phyloP scores from a whole-genome alignment of 2,329 filamentous ascomycete species.

The Stylonectria norvegica region DNA sequence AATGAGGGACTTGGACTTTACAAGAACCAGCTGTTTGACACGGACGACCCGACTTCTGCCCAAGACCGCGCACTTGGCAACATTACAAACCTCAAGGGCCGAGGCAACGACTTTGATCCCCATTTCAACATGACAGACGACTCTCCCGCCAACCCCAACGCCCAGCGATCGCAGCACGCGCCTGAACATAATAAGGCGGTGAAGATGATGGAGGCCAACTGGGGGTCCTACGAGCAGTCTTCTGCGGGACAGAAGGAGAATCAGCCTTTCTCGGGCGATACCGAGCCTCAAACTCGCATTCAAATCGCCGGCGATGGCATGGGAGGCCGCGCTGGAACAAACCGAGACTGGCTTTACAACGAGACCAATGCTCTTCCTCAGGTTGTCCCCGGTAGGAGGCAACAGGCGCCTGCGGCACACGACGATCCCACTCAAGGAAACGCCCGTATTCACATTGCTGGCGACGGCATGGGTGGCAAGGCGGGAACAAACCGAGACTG shows the following conservation, averaged over 20 bases:
- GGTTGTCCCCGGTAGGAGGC: conserved; percentile 16
- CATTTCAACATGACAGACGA: conserved; percentile 76
- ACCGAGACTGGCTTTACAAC: conserved; percentile 55
- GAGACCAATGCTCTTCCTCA: conserved; percentile 22
- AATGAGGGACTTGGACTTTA: conserved; percentile 70
- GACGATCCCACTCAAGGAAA: conserved; percentile 14
- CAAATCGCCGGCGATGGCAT: conserved; percentile 62
- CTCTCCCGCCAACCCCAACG: conserved; percentile 48
- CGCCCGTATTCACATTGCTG: conserved; percentile 42
- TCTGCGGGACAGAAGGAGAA: conserved; percentile 53
- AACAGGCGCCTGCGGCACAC: conserved; percentile 7
- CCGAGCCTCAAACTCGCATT: conserved; percentile 37
- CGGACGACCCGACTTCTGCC: conserved; percentile 44
- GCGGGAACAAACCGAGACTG: conserved; percentile 53
- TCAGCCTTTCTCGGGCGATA: conserved; percentile 44
- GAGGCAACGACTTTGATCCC: conserved; percentile 70
- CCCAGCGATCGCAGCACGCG: conserved; percentile 42
- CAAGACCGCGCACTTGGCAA: conserved; percentile 54
- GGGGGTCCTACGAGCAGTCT: conserved; percentile 54
- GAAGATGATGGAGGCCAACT: conserved; percentile 68
- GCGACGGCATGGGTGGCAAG: conserved; percentile 63
- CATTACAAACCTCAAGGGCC: conserved; percentile 70
- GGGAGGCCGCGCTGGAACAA: conserved; percentile 56
- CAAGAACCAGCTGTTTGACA: conserved; percentile 69
- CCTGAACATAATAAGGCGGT: conserved; percentile 64